Base-by-base conservation (phyloP, 805 yeast genomes). In the Millerozyma miso region DNA sequence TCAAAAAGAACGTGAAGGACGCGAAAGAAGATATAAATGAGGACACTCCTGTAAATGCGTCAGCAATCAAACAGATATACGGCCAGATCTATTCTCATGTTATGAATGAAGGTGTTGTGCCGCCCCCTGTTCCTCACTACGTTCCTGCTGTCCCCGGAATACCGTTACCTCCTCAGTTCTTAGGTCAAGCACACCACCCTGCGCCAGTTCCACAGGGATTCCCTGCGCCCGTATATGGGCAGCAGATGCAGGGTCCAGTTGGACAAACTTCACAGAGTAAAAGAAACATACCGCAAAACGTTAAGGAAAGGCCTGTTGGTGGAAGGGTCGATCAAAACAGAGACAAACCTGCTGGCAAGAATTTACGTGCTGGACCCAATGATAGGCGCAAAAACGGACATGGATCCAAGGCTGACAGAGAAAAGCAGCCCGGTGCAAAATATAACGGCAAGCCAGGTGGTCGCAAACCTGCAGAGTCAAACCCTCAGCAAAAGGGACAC, bases 1-100 rank as follows among this genome's bases (percentile, higher is more conserved):
- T 40, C 37, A 43, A 15, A 32, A 15, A 15, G n/a, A 7, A 13
- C 14, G 10, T 10, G 10, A 15, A 32, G 14, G 16, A 33, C 13
- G 26, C 18, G 44, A 62, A 53, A 54, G 54, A 46, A 58, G 55
- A 52, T 13, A 41, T 35, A 4, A 47, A 49, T n/a, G 58, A 50
- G 23, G 51, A 46, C 14, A 44, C 41, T 15, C 35, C 49, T 4
- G 42, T 35, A 7, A 52, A 56, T 23, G 54, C 65, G 5, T 50
- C 61, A 32, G 70, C 73, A 4, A 65, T 69, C 43, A 65, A 67
- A 49, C 71, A 63, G 45, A 60, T 70, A 37, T 70, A 69, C 44
- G 73, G 72, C 2, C 71, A 68, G 45, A 70, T 70, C 33, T 69
- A 69, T 52, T 63, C 65, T 39, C 61, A 65, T 39, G 73, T 70